These are phyloP conservation scores for Eimeria sp. DNA, from an alignment of 169 alveolate genomes.

Conservation along the genomic window DNA sequence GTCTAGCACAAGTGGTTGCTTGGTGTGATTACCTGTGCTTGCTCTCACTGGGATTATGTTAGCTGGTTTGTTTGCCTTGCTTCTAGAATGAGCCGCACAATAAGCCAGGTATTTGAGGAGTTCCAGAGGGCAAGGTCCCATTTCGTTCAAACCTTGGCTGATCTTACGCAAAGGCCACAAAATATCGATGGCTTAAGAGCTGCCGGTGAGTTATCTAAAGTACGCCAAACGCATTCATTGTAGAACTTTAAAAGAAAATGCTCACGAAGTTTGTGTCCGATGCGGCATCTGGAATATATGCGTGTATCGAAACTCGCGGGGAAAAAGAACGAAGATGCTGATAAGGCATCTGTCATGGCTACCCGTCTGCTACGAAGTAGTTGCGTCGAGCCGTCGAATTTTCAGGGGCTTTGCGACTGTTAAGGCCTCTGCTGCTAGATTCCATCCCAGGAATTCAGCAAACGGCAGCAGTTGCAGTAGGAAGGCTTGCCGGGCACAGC, in stretches of 20 bases:
- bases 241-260: background rate
- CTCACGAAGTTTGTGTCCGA: no score
- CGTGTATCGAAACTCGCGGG: background rate
- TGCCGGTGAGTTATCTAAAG: conserved; percentile 88
- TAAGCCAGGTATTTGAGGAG: conserved; percentile 96
- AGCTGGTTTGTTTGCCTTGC: background rate
- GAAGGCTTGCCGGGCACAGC: conserved; percentile 96
- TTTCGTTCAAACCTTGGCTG: conserved; percentile 97
- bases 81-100: conserved; percentile 94
- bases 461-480: conserved; percentile 97
- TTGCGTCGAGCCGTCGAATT: background rate
- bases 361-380: background rate
- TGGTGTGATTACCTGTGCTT: background rate
- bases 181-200: conserved; percentile 96
- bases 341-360: background rate
- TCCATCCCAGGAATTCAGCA: conserved; percentile 96
- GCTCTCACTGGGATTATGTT: background rate
- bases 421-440: conserved; percentile 95
- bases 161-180: conserved; percentile 95
- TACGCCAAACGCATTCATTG: background rate
- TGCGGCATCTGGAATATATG: no score
- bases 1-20: no score
- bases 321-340: no score
- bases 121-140: conserved; percentile 96
- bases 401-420: conserved; percentile 94